phyloP scores from a whole-genome alignment of 495 filamentous ascomycete species.

The Talaromyces liani region DNA sequence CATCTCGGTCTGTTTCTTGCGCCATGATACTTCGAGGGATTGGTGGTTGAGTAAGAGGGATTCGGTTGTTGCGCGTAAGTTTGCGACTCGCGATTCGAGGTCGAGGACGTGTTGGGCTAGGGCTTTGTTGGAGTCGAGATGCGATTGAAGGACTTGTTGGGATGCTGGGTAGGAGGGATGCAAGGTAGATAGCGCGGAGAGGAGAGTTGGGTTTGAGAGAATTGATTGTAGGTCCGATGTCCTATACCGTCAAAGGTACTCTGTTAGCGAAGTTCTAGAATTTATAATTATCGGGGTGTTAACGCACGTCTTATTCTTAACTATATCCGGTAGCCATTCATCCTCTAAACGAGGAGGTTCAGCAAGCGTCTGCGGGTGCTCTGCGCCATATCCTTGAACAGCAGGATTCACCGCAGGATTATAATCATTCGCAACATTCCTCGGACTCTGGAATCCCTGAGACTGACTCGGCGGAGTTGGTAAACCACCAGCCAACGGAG shows the following conservation, averaged over 20 bases:
- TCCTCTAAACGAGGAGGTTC: conserved; percentile 34
- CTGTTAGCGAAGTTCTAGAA: neutral
- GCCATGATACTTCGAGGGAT: conserved; percentile 86
- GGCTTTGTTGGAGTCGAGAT: conserved; percentile 52
- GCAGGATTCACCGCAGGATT: neutral
- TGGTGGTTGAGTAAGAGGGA: conserved; percentile 74
- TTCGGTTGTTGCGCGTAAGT: conserved; percentile 61
- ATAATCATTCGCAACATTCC: neutral
- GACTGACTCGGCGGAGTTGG: conserved; percentile 23
- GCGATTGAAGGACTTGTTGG: conserved; percentile 47
- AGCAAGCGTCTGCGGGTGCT: conserved; percentile 14
- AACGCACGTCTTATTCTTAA: conserved; percentile 68
- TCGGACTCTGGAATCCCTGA: conserved; percentile 11
- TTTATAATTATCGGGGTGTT: neutral
- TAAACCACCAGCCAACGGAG: conserved; percentile 34
- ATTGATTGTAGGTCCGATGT: conserved; percentile 58
- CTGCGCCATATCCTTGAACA: neutral
- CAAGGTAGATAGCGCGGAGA: conserved; percentile 56
- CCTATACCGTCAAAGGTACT: conserved; percentile 12
- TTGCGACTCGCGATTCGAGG: conserved; percentile 50
- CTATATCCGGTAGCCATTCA: conserved; percentile 59
- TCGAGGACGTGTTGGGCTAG: conserved; percentile 63
- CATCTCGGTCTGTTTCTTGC: conserved; percentile 79
- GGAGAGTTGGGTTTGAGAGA: conserved; percentile 49
- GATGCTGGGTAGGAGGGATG: conserved; percentile 49